Percentiles rank a stretch among this genome's conserved stretches.
Conservation (phyloP, 2,329 filamentous ascomycete genomes). For the Elsinoe necatrix region DNA sequence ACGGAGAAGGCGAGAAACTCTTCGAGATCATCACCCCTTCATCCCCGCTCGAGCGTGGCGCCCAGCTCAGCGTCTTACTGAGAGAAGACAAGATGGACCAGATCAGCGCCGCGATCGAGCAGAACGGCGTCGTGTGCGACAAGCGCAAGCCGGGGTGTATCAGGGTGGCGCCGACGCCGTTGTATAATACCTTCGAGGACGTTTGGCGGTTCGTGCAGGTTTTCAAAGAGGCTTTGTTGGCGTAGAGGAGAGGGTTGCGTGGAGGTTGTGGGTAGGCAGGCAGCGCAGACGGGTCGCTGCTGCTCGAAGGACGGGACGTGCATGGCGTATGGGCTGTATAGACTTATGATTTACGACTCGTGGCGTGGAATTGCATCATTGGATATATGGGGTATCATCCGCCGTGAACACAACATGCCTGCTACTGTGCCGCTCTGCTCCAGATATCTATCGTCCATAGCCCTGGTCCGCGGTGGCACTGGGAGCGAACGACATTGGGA, state of each 20-base stretch:
- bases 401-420: too few relatives aligned
- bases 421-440: too few relatives aligned
- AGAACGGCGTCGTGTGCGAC: slow-evolving; percentile 66
- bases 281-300: not conserved
- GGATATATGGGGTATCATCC: too few relatives aligned
- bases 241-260: slow-evolving; percentile 24
- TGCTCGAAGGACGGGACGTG: not conserved
- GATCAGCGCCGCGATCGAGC: slow-evolving; percentile 56
- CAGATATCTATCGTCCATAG: too few relatives aligned
- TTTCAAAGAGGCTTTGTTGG: slow-evolving; percentile 44
- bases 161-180: slow-evolving; percentile 69
- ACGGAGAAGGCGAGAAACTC: slow-evolving; percentile 22
- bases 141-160: slow-evolving; percentile 81
- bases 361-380: not conserved
- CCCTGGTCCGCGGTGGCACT: too few relatives aligned
- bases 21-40: slow-evolving; percentile 58
- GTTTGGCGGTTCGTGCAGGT: slow-evolving; percentile 53
- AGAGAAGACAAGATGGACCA: slow-evolving; percentile 60
- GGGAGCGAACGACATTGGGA: too few relatives aligned
- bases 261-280: not conserved
- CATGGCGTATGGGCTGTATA: not conserved
- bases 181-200: slow-evolving; percentile 76
- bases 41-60: slow-evolving; percentile 60
- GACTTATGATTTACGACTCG: not conserved
- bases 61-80: slow-evolving; percentile 69